Evolutionary conservation across 1,284 basidiomycete genomes (phyloP), one percentile per base, ranked within the genome.

Genomic region (Cutaneotrichosporon cavernicola): DNA sequence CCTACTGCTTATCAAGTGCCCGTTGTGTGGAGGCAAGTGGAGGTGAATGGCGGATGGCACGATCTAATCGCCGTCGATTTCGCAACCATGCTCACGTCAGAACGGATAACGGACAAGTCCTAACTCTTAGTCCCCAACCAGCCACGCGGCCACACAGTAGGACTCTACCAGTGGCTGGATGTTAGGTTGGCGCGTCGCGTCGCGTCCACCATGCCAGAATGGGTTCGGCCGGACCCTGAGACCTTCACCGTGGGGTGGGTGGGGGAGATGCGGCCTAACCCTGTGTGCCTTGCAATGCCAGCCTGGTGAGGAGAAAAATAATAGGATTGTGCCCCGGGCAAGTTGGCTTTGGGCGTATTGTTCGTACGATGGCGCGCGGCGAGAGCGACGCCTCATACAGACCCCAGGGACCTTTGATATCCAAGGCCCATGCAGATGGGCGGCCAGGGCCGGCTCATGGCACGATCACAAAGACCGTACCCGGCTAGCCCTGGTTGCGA

Each of bases 401-500:
- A 50, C 10, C 7, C 21, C 47, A 50, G 47, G 40, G 40, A 43
- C 40, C 2, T 43, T 13, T 6, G 9, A 43, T 9, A 43, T 13
- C 49, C 22, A 30, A 50, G 49, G 22, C 22, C 22, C 22, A 26
- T 21, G 47, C n/a, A 22, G 21, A 49, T 21, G 21, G 47, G 4
- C 10, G 22, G 49, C 22, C 49, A 26, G 31, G 30, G 31, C 18
- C 16, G 51, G 31, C 51, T 32, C 16, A 53, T 53, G 51, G 51
- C 51, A 53, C 51, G 51, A 53, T 53, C 51, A 53, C 51, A 53
- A 53, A 51, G 50, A 51, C 26, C 5, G 26, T 26, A 31, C 26
- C 31, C 30, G 31, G 51, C 51, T 8, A 18, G 8, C 16, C 26
- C 26, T 14, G 14, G 26, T 13, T 10, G 14, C 26, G 26, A 16